These are phyloP conservation scores for Mycosphaerelloides madeirae DNA, from an alignment of 2,329 filamentous ascomycete genomes.

Conservation along the genomic window DNA sequence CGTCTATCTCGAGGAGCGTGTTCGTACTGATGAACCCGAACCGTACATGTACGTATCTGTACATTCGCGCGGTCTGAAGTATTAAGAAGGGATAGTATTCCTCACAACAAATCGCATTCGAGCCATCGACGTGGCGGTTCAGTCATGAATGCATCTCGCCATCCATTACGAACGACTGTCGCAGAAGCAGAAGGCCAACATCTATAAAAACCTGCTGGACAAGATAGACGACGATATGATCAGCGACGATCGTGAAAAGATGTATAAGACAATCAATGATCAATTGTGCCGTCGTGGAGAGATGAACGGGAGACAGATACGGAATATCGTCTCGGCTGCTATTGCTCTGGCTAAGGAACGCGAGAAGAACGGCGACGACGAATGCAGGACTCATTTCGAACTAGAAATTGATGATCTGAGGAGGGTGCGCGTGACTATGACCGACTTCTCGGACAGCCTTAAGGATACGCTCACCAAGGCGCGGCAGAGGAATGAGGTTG, in stretches of 20 bases:
- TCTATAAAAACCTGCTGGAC: slow-evolving; percentile 3
- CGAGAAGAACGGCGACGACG: too few species aligned
- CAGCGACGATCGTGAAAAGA: background rate
- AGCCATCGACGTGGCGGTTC: slow-evolving; percentile 8
- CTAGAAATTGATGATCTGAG: too few species aligned
- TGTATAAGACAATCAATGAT: background rate
- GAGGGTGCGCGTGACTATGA: too few species aligned
- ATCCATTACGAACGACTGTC: slow-evolving; percentile 6
- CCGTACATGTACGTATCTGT: slow-evolving; percentile 72
- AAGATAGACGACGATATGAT: background rate
- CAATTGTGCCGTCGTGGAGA: background rate
- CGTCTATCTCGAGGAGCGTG: slow-evolving; percentile 73
- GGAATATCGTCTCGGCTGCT: slow-evolving; percentile 1
- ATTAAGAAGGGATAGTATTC: slow-evolving; percentile 8
- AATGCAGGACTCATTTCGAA: too few species aligned
- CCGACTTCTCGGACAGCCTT: too few species aligned
- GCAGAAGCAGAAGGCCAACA: background rate
- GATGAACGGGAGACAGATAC: slow-evolving; percentile 5
- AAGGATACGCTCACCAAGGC: too few species aligned
- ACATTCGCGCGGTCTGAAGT: slow-evolving; percentile 28
- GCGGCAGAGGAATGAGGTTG: too few species aligned
- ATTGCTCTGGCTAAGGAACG: background rate
- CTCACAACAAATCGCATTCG: slow-evolving; percentile 12
- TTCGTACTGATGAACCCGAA: slow-evolving; percentile 67
- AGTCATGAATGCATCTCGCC: slow-evolving; percentile 9